phyloP scores from a whole-genome alignment of 768 basidiomycete species.

The Leccinum longicurvipes region DNA sequence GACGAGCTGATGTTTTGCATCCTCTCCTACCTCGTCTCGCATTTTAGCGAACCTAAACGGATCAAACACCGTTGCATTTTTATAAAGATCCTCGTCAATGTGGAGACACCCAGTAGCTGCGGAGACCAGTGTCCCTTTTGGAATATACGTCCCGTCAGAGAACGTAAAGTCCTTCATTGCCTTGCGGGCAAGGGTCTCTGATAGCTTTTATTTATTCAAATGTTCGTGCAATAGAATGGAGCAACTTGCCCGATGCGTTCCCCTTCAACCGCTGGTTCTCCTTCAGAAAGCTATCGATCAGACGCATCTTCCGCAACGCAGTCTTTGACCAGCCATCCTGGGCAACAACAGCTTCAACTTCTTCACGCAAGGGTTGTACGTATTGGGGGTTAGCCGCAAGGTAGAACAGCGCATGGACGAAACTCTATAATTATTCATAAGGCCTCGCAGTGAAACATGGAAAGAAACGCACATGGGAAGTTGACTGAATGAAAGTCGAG shows the following conservation, averaged over 20 bases:
- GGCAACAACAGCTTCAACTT: neutral
- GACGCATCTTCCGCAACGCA: neutral
- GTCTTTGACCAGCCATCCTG: neutral
- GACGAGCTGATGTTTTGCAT: neutral
- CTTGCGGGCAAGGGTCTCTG: constrained; percentile 32
- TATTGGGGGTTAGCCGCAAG: neutral
- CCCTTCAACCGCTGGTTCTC: neutral
- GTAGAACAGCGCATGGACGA: neutral
- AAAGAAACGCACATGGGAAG: neutral
- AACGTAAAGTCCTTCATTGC: constrained; percentile 33
- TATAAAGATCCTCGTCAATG: constrained; percentile 22
- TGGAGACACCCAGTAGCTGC: constrained; percentile 25
- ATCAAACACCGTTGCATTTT: constrained; percentile 38
- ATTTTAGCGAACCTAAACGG: constrained; percentile 46
- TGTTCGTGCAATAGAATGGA: too few species aligned
- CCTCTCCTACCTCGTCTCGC: constrained; percentile 32
- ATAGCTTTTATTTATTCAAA: neutral
- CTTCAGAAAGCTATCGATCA: neutral
- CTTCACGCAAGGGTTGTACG: neutral
- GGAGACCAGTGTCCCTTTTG: constrained; percentile 17
- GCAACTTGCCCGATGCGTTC: neutral
- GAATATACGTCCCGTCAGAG: constrained; percentile 32
- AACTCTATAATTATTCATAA: neutral
- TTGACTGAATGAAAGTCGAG: too few species aligned
- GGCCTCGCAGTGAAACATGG: too few species aligned